Evolutionary conservation across 805 yeast species (phyloP), one percentile per base, ranked within the genome.

Genomic region (Nakazawaea peltata): DNA sequence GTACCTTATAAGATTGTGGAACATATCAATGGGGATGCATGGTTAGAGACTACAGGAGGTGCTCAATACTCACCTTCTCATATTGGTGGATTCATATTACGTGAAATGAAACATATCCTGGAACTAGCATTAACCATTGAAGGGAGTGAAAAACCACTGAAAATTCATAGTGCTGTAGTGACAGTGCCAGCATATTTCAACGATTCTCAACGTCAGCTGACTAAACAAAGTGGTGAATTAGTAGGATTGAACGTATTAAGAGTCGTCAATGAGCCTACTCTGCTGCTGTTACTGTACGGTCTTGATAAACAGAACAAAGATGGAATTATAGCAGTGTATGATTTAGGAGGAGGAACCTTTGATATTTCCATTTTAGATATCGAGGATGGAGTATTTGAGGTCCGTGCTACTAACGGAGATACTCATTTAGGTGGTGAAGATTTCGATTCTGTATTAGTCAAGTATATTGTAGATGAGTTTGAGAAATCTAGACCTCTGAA

Each of bases 291-390:
- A 53, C 95, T 95, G 30, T 86, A 86, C 62, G 96, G 96, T 53
- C 72, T 86, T 51, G 95, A 86, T 13, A 44, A 59, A 63, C 73
- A 79, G 63, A 27, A 70, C 57, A 8, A 70, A 57, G 82, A 79
- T 54, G 64, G 65, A 9, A 48, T 63, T 56, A 90, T 88, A 47
- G 96, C 97, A 34, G 97, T 87, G 43, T 87, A 86, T 70, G 97
- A 87, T 69, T 72, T 87, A 49, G 97, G 97, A 69, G 97, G 97
- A 55, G 97, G 97, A 67, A 87, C 97, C 45, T 87, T 87, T 63
- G 97, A 87, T 77, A 81, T 87, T 58, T 88, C 96, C 44, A 83
- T 87, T 53, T 73, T 87, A 54, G 97, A 88, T 69, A 88, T 87
- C 52, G 95, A 87, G 63, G 88, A 87, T 57, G 97, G 97, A 64